A percentile compares a stretch with the other conserved stretches of the same genome.
These are phyloP conservation scores for Polysphondylium violaceum DNA, from an alignment of 78 protist genomes.

Conservation along the genomic window DNA sequence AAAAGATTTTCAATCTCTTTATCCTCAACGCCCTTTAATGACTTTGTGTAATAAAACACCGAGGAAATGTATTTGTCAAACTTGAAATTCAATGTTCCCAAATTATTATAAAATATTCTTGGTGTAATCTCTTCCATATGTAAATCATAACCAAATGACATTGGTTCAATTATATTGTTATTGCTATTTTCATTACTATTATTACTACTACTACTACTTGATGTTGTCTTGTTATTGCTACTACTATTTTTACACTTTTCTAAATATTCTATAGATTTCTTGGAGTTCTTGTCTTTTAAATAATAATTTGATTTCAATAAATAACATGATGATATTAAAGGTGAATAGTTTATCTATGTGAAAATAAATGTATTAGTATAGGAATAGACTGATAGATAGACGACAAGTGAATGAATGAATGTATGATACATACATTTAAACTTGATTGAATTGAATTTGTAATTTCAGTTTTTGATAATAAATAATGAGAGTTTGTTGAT, in stretches of 20 bases:
- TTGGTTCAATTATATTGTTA: not conserved
- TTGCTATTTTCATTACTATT: not conserved
- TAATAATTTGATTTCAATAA: slow-evolving; percentile 59
- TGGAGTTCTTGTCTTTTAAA: not conserved
- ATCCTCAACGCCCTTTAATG: no score
- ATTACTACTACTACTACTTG: not conserved
- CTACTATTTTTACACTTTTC: not conserved
- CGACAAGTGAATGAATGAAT: not conserved
- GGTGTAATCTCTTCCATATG: slow-evolving; percentile 59
- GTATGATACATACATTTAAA: not conserved
- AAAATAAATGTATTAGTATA: not conserved
- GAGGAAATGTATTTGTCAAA: slow-evolving; percentile 26
- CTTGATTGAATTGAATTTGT: slow-evolving; percentile 21
- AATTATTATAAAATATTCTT: slow-evolving; percentile 46
- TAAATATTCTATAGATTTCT: slow-evolving; percentile 22
- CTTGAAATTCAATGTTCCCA: slow-evolving; percentile 61
- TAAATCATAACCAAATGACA: slow-evolving; percentile 71
- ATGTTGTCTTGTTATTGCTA: not conserved
- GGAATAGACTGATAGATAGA: not conserved
- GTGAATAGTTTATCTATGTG: slow-evolving; percentile 31
- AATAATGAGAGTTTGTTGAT: slow-evolving; percentile 16
- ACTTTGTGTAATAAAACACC: slow-evolving; percentile 34
- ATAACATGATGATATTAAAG: slow-evolving; percentile 41
- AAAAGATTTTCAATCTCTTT: not conserved
- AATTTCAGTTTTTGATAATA: slow-evolving; percentile 44